Percentiles rank a stretch among this genome's conserved stretches.
phyloP scores from a whole-genome alignment of 441 rosid genomes.

The Pelargonium citronellum region DNA sequence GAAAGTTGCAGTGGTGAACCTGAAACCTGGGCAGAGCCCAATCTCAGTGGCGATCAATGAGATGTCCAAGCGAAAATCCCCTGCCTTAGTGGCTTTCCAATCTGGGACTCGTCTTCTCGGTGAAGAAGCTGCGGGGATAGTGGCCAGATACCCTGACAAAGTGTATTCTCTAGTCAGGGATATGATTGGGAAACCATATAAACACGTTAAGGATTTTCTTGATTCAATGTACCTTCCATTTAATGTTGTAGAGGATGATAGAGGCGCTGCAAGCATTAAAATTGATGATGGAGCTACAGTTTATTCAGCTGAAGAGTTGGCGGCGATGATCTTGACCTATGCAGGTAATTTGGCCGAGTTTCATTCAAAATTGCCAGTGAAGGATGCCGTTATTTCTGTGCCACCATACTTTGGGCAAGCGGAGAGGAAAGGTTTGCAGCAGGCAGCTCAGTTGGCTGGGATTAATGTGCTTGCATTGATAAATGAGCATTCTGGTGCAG shows the following conservation, averaged over 20 bases:
- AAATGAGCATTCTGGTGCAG: slow-evolving; percentile 90
- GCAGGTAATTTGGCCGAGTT: slow-evolving; percentile 66
- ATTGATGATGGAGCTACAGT: slow-evolving; percentile 43
- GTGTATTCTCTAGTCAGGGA: slow-evolving; percentile 76
- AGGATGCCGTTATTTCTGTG: slow-evolving; percentile 70
- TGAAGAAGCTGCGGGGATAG: slow-evolving; percentile 88
- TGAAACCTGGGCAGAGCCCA: slow-evolving; percentile 83
- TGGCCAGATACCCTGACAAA: slow-evolving; percentile 74
- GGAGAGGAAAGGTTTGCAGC: slow-evolving; percentile 74
- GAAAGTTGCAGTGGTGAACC: slow-evolving; percentile 83
- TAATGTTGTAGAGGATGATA: slow-evolving; percentile 57
- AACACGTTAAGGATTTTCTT: slow-evolving; percentile 43
- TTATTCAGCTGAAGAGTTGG: slow-evolving; percentile 75
- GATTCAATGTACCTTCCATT: slow-evolving; percentile 73
- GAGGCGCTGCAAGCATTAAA: slow-evolving; percentile 61
- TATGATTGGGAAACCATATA: slow-evolving; percentile 70
- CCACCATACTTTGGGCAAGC: slow-evolving; percentile 95
- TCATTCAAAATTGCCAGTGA: slow-evolving; percentile 57
- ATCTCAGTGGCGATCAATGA: slow-evolving; percentile 89
- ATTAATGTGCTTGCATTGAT: slow-evolving; percentile 68
- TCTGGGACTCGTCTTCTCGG: slow-evolving; percentile 64
- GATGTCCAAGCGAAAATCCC: slow-evolving; percentile 95
- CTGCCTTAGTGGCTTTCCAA: slow-evolving; percentile 77
- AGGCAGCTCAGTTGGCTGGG: slow-evolving; percentile 86
- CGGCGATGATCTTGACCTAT: slow-evolving; percentile 72